These are phyloP conservation scores for Pseudomonodictys pantanalensis DNA, from an alignment of 495 filamentous ascomycete species.

Conservation along the genomic window DNA sequence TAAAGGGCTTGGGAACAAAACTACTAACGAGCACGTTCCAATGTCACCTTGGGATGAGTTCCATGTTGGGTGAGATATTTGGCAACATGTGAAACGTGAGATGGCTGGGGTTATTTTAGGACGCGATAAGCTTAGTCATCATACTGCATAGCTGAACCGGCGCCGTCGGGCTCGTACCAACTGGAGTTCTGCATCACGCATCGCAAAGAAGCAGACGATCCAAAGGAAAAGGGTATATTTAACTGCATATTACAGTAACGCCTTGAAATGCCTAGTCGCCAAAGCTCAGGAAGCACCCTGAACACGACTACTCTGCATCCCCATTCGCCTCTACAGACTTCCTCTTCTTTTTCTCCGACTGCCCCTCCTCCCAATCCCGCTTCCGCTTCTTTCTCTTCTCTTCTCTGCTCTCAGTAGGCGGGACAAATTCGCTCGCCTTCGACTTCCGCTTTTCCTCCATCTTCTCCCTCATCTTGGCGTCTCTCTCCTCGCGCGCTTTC, in stretches of 20 bases:
- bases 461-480: slow-evolving; percentile 79
- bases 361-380: slow-evolving; percentile 53
- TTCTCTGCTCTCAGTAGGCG: slow-evolving; percentile 68
- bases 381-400: slow-evolving; percentile 55
- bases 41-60: too few species aligned
- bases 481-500: slow-evolving; percentile 69
- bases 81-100: slow-evolving; percentile 13
- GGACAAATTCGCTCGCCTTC: slow-evolving; percentile 77
- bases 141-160: background rate
- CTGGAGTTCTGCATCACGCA: too few species aligned
- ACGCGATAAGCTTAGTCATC: slow-evolving; percentile 10
- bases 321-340: slow-evolving; percentile 8
- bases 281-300: background rate
- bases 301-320: background rate
- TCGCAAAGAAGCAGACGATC: background rate
- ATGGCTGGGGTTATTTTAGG: slow-evolving; percentile 4
- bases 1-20: too few species aligned
- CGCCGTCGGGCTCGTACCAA: too few species aligned
- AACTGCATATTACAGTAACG: background rate
- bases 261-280: background rate
- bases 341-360: slow-evolving; percentile 43
- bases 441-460: slow-evolving; percentile 84
- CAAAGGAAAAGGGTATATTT: slow-evolving; percentile 12
- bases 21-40: too few species aligned
- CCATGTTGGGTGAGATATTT: too few species aligned